Base-by-base conservation (phyloP, 2,329 filamentous ascomycete species). In the Ophiostoma fasciatum region DNA sequence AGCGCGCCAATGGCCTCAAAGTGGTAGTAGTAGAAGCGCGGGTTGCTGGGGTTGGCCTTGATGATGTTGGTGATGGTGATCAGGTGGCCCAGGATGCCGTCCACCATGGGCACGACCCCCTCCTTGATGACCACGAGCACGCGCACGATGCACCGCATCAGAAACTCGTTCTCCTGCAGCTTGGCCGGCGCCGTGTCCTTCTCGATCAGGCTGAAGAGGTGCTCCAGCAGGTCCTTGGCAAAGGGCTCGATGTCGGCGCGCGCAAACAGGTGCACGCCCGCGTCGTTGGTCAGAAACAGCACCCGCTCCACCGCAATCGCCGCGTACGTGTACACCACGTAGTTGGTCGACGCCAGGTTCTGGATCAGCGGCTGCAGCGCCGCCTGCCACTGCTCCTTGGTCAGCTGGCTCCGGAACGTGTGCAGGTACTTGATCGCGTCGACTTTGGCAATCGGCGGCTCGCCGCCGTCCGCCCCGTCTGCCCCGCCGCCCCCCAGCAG, bases 401-500 rank as follows among this genome's bases (percentile, higher is more conserved):
- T 88, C 42, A 98, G 69, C 52, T 94, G 85, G 54, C 85, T 94
- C 49, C 90, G 80, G 74, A 98, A 98, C 30, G 81, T 83, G 64
- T 98, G 94, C 27, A 98, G 71, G 54, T 87, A 98, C 57, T 96
- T 98, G 66, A 98, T 94, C 14, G 88, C 88, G 56, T 96, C 90
- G 13, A 98, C 88, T 62, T 94, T 93, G 48, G 94, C 68, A 41
- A 98, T 87, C 8, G 85, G 80, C n/a, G n/a, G n/a, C n/a, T n/a
- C n/a, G n/a, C n/a, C n/a, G n/a, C n/a, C n/a, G n/a, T n/a, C n/a
- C n/a, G n/a, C n/a, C n/a, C n/a, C n/a, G 48, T 93, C 73, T 1
- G 80, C 71, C 3, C 68, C 69, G 21, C 69, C 64, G 23, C 73
- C 65, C n/a, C 71, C 67, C 42, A 93, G 65, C 28, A 98, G 66